Evolutionary conservation across 805 yeast species (phyloP), one percentile per base, ranked within the genome.

Genomic region (Ogataea kodamae): DNA sequence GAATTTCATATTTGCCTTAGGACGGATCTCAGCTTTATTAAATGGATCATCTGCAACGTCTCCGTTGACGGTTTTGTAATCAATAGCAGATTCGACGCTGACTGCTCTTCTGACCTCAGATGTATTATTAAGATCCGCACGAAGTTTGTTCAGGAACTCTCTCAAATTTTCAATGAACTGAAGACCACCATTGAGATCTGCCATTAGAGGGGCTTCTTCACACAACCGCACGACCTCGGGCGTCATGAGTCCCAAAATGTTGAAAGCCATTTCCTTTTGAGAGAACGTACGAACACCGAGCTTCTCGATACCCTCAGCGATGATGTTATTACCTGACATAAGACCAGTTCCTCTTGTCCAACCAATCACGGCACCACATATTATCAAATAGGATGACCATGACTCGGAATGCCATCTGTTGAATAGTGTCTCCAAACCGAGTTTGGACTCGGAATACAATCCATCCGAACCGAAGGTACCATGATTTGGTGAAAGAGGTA

Each of bases 281-380:
- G 96, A 85, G 78, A 90, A 92, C 26, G 99, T 92, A 68, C 97
- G 84, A 30, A 92, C 97, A 55, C 98, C 97, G 42, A 83, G 70
- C 59, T 78, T 77, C 69, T 92, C 99, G 57, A 92, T 85, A 50
- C 97, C 97, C 68, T 89, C 96, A 42, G 99, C 96, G 62, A 92
- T 86, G 60, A 87, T 82, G 70, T 92, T 92, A 75, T 92, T 92
- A 52, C 81, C 97, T 56, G 88, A 74, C 99, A 92, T 92, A 59
- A 92, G 79, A 58, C 99, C 99, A 40, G 99, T 92, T 65, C 99
- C 99, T 75, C 99, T 86, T 46, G 99, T 92, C 99, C 99, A 92
- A 61, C 99, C 99, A 64, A 92, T 92, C 49, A 92, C 76, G 28
- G 98, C 97, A 72, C 99, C 99, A 65, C 97, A 89, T 42, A 92